Evolutionary conservation across 2,329 filamentous ascomycete species (phyloP).

Genomic region (Ceratocystis alfenasii): DNA sequence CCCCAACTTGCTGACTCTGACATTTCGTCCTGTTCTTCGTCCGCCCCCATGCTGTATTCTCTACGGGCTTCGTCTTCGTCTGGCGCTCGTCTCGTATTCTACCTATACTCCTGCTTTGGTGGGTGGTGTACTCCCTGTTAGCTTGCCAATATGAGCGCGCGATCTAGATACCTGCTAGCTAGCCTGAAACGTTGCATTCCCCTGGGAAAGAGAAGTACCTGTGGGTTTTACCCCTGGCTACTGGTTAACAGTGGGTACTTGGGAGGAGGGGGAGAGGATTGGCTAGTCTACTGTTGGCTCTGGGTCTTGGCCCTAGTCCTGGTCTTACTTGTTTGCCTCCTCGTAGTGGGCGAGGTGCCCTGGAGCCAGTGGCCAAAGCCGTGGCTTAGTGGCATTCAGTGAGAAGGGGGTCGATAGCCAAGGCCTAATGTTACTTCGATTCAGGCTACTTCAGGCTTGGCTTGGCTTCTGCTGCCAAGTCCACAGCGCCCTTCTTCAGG

Average conservation of each 20-base stretch:
- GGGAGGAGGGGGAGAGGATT: not conserved
- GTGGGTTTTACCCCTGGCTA: constrained; percentile 14
- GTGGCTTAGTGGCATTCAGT: not conserved
- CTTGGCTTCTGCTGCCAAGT: too few relatives aligned
- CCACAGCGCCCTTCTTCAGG: too few relatives aligned
- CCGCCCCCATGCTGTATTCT: too few relatives aligned
- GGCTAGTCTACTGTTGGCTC: too few relatives aligned
- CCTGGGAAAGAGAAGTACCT: not conserved
- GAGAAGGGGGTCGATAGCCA: not conserved
- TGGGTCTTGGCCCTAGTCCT: too few relatives aligned
- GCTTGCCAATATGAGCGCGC: constrained; percentile 27
- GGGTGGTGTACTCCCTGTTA: constrained; percentile 24
- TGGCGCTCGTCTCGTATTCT: not conserved
- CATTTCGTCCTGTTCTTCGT: too few relatives aligned
- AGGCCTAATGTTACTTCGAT: too few relatives aligned
- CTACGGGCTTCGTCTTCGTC: not conserved
- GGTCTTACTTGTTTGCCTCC: too few relatives aligned
- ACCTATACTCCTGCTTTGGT: not conserved
- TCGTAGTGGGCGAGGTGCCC: not conserved
- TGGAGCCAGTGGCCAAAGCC: not conserved
- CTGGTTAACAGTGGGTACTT: not conserved
- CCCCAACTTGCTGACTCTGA: too few relatives aligned
- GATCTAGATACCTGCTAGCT: not conserved
- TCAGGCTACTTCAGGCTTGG: too few relatives aligned
- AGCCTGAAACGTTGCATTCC: not conserved